Evolutionary conservation across 345 rosid genomes (phyloP).

Genomic region (Rhizophora apiculata): DNA sequence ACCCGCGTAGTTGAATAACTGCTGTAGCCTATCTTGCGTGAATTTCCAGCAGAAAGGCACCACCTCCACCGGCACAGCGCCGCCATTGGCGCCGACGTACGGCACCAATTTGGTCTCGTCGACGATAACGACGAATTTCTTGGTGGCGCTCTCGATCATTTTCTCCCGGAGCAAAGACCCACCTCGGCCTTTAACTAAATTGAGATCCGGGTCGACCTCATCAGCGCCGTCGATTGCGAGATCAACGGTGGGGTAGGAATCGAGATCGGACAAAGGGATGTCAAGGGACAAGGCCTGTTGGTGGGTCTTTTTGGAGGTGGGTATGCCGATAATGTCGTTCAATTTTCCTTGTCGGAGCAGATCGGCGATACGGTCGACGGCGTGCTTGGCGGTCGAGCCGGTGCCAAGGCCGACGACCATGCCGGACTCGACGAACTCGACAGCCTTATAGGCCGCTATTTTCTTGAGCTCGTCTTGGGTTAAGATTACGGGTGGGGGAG

Average conservation of each 20-base stretch:
- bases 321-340: conserved; percentile 64
- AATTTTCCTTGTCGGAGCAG: conserved; percentile 70
- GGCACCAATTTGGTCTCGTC: conserved; percentile 66
- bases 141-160: conserved; percentile 82
- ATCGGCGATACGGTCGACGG: conserved; percentile 86
- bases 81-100: conserved; percentile 70
- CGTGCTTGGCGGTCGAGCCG: conserved; percentile 94
- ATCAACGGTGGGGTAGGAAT: conserved; percentile 62
- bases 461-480: conserved; percentile 80
- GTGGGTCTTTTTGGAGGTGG: conserved; percentile 74
- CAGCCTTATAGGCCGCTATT: conserved; percentile 87
- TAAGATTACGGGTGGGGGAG: conserved; percentile 31
- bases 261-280: conserved; percentile 80
- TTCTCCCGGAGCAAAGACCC: conserved; percentile 90
- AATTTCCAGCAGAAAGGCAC: conserved; percentile 83
- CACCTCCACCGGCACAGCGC: conserved; percentile 82
- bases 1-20: conserved; percentile 50
- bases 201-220: conserved; percentile 77
- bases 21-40: conserved; percentile 51
- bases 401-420: conserved; percentile 97
- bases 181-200: conserved; percentile 89
- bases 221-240: conserved; percentile 97
- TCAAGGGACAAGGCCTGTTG: conserved; percentile 78
- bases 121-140: conserved; percentile 70
- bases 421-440: conserved; percentile 88